Evolutionary conservation across 495 filamentous ascomycete species (phyloP), one percentile per base, ranked within the genome.

Genomic region (Neurospora sp.): DNA sequence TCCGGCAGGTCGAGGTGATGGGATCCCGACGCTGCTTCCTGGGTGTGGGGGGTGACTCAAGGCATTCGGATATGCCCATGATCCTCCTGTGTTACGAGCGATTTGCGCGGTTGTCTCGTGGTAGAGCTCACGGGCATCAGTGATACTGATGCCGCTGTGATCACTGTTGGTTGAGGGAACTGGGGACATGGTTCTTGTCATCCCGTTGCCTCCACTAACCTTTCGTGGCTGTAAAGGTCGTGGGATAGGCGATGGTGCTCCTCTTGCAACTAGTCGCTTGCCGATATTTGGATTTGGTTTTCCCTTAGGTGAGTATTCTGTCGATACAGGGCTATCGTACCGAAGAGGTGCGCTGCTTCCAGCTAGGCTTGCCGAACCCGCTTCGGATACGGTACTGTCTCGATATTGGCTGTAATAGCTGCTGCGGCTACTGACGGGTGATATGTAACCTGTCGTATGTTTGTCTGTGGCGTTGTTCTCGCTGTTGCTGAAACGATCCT

Each of bases 61-160:
- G 40, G 38, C 20, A 35, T 35, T 27, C 8, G 39, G 6, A 31
- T n/a, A 40, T 59, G 69, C 8, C 16, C 16, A 37, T 4, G 68
- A 22, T 59, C 20, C 37, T 40, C 69, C 71, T 69, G 53, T 40
- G 48, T 40, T n/a, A 20, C 37, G 53, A 35, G 77, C 77, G 7
- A 78, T 68, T 38, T 78, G 75, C 5, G 75, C 40, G 38, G 77
- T 48, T 9, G 77, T 76, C 22, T 69, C 72, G 71, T 78, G 77
- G 31, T 78, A 78, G 9, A 78, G 73, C 66, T 76, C 76, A 2
- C 53, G 53, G 27, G 53, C 53, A 35, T 66, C 53, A 37, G 53
- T 35, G 2, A 16, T 70, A 16, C 40, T 70, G 70, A 68, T 4
- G 53, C 53, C 53, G 53, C 53, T 37, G 53, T 66, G 53, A 35